Evolutionary conservation across 2,329 filamentous ascomycete species (phyloP), one percentile per base, ranked within the genome.

Genomic region (Mariannaea elegans): DNA sequence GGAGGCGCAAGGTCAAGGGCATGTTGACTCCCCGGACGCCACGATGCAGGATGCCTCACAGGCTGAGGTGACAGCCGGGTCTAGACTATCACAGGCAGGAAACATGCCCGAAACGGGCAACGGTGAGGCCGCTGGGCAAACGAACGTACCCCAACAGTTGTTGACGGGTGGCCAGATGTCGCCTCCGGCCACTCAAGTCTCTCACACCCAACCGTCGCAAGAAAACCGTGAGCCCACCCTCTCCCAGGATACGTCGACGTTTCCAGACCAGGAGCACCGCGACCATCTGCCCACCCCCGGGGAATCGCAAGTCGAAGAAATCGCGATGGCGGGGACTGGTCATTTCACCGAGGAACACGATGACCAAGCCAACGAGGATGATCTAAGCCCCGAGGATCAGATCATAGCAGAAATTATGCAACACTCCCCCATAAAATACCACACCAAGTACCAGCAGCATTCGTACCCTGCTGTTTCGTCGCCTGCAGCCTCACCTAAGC

Each of bases 331-430:
- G 36, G 64, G 59, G 44, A 63, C 53, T 47, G 52, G 52, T 45
- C 27, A 59, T 21, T 46, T 47, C 39, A 45, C 48, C 36, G 48
- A 50, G 31, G 44, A 62, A 14, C 56, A 45, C 31, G 46, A 61
- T 34, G 44, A 45, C 3, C 49, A 61, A 32, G 63, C 38, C 16
- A 63, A 65, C 2, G 68, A 68, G 31, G 64, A 66, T 36, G 68
- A 74, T 36, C 51, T 66, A 34, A 66, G 53, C 16, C 69, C 64
- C 38, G 65, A 71, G 27, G 64, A 71, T 57, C 72, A 73, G 64
- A 67, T 73, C 54, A 73, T 73, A 66, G 61, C 65, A 27, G 72
- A 73, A 58, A 69, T 69, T 27, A 48, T 71, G 29, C 71, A 73
- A 42, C 67, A 69, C 27, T 69, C 71, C 51, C 69, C 71, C 2